phyloP scores from a whole-genome alignment of 2,329 filamentous ascomycete genomes.

The Sodiomyces alkalinus region DNA sequence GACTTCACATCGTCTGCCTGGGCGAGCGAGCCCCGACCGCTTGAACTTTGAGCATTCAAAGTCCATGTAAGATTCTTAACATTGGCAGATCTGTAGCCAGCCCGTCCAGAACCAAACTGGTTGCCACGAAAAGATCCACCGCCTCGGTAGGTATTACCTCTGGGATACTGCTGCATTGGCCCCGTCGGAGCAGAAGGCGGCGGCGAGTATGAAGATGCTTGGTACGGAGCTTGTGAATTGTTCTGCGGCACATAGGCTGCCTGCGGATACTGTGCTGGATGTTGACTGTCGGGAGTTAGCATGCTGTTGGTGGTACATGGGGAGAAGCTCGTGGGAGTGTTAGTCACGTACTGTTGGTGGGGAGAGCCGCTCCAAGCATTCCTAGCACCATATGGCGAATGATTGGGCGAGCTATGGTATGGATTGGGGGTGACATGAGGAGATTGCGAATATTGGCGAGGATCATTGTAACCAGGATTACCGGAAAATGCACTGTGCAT shows the following conservation, averaged over 20 bases:
- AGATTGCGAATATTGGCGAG: constrained; percentile 38
- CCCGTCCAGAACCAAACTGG: constrained; percentile 34
- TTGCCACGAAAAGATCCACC: constrained; percentile 43
- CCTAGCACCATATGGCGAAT: constrained; percentile 45
- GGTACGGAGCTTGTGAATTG: constrained; percentile 39
- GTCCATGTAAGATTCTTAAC: constrained; percentile 43
- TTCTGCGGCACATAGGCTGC: constrained; percentile 35
- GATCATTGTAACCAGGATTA: constrained; percentile 17
- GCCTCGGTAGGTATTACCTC: constrained; percentile 25
- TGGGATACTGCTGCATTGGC: constrained; percentile 37
- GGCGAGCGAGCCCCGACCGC: constrained; percentile 21
- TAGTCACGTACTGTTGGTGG: constrained; percentile 14
- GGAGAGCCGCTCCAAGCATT: constrained; percentile 32
- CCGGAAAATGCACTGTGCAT: constrained; percentile 19
- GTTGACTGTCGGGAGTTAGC: constrained; percentile 33
- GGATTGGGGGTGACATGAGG: constrained; percentile 39
- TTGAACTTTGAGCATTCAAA: constrained; percentile 60
- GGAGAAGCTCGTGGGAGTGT: background rate
- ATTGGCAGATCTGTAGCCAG: constrained; percentile 39
- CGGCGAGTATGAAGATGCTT: constrained; percentile 32
- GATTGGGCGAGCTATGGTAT: constrained; percentile 45
- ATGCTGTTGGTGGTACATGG: background rate
- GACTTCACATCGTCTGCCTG: constrained; percentile 16
- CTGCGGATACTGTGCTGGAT: constrained; percentile 44
- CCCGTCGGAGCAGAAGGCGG: constrained; percentile 42